These are phyloP conservation scores for Leccinum boreale DNA, from an alignment of 768 basidiomycete genomes.

Conservation along the genomic window DNA sequence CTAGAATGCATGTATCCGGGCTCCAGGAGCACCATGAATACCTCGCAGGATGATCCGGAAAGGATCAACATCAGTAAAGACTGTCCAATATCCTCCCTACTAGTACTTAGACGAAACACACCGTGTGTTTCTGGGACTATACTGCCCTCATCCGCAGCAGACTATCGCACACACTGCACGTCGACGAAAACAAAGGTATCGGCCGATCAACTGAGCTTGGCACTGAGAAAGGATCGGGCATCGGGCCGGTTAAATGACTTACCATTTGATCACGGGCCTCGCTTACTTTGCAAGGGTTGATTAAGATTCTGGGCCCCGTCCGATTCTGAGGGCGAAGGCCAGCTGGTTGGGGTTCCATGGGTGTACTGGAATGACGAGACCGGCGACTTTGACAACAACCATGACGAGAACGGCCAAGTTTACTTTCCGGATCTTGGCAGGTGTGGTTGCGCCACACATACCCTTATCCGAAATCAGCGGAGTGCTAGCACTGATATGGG, in stretches of 20 bases:
- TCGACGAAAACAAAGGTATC: not conserved
- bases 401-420: not conserved
- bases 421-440: conserved; percentile 5
- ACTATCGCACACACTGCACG: not conserved
- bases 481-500: not conserved
- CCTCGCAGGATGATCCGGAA: no score
- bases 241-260: not conserved
- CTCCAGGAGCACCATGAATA: no score
- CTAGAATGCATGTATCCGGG: no score
- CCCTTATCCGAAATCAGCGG: not conserved
- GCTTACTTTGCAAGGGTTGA: not conserved
- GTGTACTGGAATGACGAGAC: not conserved
- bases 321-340: not conserved
- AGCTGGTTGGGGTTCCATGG: not conserved
- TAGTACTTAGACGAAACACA: no score
- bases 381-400: not conserved
- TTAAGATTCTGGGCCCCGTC: not conserved
- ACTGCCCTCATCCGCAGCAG: not conserved
- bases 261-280: not conserved
- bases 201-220: not conserved
- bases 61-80: no score
- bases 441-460: not conserved
- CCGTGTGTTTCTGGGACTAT: not conserved
- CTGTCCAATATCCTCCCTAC: no score
- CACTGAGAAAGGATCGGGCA: not conserved